Conservation (phyloP, 2,329 filamentous ascomycete species). For the Xylaria sp. region DNA sequence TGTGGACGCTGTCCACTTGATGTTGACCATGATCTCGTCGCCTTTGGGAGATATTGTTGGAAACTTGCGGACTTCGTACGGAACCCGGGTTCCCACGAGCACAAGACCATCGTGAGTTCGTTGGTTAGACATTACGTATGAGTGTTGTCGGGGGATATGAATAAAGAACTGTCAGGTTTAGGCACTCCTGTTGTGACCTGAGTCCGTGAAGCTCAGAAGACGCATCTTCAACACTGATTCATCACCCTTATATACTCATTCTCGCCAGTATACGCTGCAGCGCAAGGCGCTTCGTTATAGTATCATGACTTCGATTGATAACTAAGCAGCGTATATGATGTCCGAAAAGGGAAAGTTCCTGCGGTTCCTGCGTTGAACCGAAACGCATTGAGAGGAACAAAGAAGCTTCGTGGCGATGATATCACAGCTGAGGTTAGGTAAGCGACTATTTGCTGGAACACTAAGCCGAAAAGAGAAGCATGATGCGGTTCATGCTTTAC, state of each 20-base stretch:
- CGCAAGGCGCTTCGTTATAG: background rate
- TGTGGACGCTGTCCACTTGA: slow-evolving; percentile 68
- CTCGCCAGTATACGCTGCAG: background rate
- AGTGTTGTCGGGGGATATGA: background rate
- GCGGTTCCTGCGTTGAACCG: slow-evolving; percentile 16
- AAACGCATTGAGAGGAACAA: background rate
- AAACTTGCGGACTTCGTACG: slow-evolving; percentile 43
- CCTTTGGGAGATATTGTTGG: slow-evolving; percentile 48
- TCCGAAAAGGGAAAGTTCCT: slow-evolving; percentile 30
- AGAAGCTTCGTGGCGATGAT: background rate
- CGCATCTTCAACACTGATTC: slow-evolving; percentile 16
- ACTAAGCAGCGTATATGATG: slow-evolving; percentile 14
- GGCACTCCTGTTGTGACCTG: slow-evolving; percentile 2
- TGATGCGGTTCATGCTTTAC: slow-evolving; percentile 13
- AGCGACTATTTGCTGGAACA: background rate
- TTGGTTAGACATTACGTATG: slow-evolving; percentile 28
- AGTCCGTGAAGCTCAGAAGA: slow-evolving; percentile 17
- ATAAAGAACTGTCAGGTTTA: background rate
- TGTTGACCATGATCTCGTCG: slow-evolving; percentile 63
- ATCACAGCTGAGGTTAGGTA: slow-evolving; percentile 1
- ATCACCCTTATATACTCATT: slow-evolving; percentile 21
- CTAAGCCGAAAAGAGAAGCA: slow-evolving; percentile 27
- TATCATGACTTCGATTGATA: slow-evolving; percentile 9
- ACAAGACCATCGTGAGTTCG: slow-evolving; percentile 45
- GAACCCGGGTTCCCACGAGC: slow-evolving; percentile 42